Evolutionary conservation across 768 basidiomycete species (phyloP).

Genomic region (Strobilomyces dryophilus): DNA sequence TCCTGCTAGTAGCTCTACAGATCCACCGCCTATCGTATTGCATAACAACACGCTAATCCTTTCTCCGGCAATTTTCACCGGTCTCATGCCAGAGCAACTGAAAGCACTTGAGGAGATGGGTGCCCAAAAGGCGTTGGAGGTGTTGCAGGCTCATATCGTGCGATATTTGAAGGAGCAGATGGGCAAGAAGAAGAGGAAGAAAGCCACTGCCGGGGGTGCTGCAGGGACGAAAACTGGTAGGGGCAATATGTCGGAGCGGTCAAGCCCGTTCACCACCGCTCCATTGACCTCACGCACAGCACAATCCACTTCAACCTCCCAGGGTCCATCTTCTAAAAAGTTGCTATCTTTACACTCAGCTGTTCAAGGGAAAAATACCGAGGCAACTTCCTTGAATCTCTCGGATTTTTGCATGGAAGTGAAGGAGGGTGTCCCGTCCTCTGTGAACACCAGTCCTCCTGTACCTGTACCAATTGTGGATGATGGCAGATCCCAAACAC

Average conservation of each 20-base stretch:
- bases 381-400: neutral
- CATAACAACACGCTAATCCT: conserved; percentile 83
- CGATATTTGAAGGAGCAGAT: conserved; percentile 77
- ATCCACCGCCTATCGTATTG: conserved; percentile 64
- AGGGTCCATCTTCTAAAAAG: neutral
- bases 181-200: conserved; percentile 38
- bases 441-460: conserved; percentile 22
- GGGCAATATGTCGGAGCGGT: conserved; percentile 27
- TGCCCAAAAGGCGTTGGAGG: conserved; percentile 74
- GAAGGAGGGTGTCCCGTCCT: conserved; percentile 18
- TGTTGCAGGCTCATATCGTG: conserved; percentile 82
- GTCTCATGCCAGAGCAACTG: conserved; percentile 68
- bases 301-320: conserved; percentile 7
- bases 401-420: conserved; percentile 15
- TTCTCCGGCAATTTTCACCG: conserved; percentile 80
- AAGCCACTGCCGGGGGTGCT: conserved; percentile 29
- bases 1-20: conserved; percentile 41
- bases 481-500: conserved; percentile 34
- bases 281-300: conserved; percentile 32
- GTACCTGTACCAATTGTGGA: conserved; percentile 32
- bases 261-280: conserved; percentile 44
- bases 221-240: conserved; percentile 35
- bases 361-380: neutral
- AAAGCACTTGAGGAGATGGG: conserved; percentile 76
- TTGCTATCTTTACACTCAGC: neutral